These are phyloP conservation scores for Amorphotheca resinae DNA, from an alignment of 495 filamentous ascomycete genomes.

Conservation along the genomic window DNA sequence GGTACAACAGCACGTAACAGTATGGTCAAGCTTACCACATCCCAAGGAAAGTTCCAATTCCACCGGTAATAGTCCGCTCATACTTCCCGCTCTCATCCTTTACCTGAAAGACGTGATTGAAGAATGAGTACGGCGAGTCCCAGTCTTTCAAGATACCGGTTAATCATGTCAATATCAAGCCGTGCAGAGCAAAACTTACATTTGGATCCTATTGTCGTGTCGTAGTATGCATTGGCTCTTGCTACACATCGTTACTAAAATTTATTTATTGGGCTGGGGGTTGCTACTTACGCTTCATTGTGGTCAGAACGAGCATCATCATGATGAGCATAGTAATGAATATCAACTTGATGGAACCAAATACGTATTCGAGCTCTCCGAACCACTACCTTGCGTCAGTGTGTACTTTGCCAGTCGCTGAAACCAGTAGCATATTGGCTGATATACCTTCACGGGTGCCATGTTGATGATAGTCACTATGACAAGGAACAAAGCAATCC, in stretches of 20 bases:
- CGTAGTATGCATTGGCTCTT: slow-evolving; percentile 24
- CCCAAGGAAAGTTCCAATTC: slow-evolving; percentile 23
- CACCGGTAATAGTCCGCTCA: slow-evolving; percentile 13
- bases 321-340: slow-evolving; percentile 35
- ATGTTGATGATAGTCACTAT: slow-evolving; percentile 30
- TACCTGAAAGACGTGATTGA: slow-evolving; percentile 22
- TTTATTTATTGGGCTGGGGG: background rate
- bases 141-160: slow-evolving; percentile 21
- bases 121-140: slow-evolving; percentile 27
- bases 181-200: slow-evolving; percentile 21
- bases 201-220: slow-evolving; percentile 21
- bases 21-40: slow-evolving; percentile 19
- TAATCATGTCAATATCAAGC: background rate
- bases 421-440: background rate
- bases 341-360: slow-evolving; percentile 32
- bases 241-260: slow-evolving; percentile 15
- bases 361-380: slow-evolving; percentile 36
- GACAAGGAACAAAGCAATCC: slow-evolving; percentile 29
- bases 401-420: too few relatives aligned
- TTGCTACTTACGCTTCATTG: slow-evolving; percentile 21
- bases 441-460: slow-evolving; percentile 29
- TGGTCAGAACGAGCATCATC: slow-evolving; percentile 26
- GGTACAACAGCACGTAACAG: background rate
- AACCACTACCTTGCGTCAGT: slow-evolving; percentile 22
- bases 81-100: slow-evolving; percentile 16